Evolutionary conservation across 2,329 filamentous ascomycete genomes (phyloP), one percentile per base, ranked within the genome.

Genomic region (Colletotrichum musicola): DNA sequence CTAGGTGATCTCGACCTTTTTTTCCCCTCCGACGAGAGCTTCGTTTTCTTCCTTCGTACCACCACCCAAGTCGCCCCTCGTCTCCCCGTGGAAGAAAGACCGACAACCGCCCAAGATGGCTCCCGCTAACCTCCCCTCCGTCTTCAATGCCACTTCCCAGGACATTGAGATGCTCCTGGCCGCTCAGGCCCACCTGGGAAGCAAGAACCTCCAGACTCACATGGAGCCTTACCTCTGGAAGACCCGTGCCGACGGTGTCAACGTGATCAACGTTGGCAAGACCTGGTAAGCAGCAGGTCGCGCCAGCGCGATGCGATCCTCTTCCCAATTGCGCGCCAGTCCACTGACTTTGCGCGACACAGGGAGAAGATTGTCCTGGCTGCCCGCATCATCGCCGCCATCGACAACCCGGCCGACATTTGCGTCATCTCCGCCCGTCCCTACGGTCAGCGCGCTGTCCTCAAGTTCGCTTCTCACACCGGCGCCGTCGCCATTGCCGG

Each of bases 191-290:
- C 97, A 99, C 87, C 90, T 98, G 79, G 96, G 96, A 80, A 94
- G 92, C 86, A 98, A 98, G 93, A 99, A 99, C 91, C 85, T 99
- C 80, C 96, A 98, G 90, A 93, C 97, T 82, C 95, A 98, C 89
- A 98, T 98, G 94, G 94, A 97, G 87, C 93, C 94, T 77, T 99
- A 99, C 90, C 92, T 99, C 81, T 99, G 95, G 95, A 99, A 99
- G 93, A 97, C 94, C 84, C 93, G 96, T 82, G 92, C 94, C 75
- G 97, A 99, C 80, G 96, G 96, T 86, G 92, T 99, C 88, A 99
- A 99, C 85, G 90, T 99, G 76, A 89, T 99, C 85, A 99, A 99
- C 92, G 94, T 99, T 85, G 95, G 95, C 89, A 99, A 99, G 94
- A 99, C 96, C 86, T 99, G 95, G 94, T 97, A 91, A 75, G 92